phyloP scores from a whole-genome alignment of 352 stramenopile species.

The Pythium chondricola region DNA sequence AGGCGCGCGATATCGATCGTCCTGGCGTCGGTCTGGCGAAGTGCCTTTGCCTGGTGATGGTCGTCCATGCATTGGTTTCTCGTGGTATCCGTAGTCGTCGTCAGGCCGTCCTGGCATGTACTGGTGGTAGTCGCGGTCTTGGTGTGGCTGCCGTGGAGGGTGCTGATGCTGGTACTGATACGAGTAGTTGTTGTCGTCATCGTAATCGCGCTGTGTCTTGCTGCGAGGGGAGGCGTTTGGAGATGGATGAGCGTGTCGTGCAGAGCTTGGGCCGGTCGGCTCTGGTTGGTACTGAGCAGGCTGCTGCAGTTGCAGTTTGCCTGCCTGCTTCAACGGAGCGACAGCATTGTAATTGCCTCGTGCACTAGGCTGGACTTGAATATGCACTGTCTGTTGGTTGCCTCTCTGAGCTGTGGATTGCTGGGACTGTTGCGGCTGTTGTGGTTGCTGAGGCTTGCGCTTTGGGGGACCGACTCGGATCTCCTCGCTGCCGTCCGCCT shows the following conservation, averaged over 20 bases:
- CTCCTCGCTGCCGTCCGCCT: constrained; percentile 73
- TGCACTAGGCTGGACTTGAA: constrained; percentile 18
- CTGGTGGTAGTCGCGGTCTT: constrained; percentile 16
- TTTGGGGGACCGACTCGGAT: constrained; percentile 69
- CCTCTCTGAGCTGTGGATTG: too few relatives aligned
- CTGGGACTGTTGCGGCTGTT: neutral
- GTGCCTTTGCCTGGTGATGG: constrained; percentile 13
- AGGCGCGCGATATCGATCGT: neutral
- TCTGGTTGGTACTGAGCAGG: constrained; percentile 8
- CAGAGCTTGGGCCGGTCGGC: constrained; percentile 9
- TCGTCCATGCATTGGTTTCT: constrained; percentile 1
- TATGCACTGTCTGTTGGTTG: constrained; percentile 10
- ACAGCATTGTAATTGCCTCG: constrained; percentile 3
- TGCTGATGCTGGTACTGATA: constrained; percentile 8
- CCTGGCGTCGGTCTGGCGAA: constrained; percentile 12
- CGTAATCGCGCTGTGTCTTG: constrained; percentile 28
- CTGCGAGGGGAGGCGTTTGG: constrained; percentile 22
- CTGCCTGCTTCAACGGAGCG: neutral
- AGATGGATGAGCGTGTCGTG: constrained; percentile 16
- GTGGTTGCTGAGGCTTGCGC: constrained; percentile 21
- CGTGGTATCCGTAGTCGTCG: constrained; percentile 24
- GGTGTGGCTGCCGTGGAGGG: neutral
- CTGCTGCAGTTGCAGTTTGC: constrained; percentile 1
- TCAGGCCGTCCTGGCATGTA: constrained; percentile 30
- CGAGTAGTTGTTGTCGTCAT: constrained; percentile 30